Percentiles rank a stretch among this genome's conserved stretches.
Conservation (phyloP, 2,329 filamentous ascomycete species). For the Diaporthe amygdali region DNA sequence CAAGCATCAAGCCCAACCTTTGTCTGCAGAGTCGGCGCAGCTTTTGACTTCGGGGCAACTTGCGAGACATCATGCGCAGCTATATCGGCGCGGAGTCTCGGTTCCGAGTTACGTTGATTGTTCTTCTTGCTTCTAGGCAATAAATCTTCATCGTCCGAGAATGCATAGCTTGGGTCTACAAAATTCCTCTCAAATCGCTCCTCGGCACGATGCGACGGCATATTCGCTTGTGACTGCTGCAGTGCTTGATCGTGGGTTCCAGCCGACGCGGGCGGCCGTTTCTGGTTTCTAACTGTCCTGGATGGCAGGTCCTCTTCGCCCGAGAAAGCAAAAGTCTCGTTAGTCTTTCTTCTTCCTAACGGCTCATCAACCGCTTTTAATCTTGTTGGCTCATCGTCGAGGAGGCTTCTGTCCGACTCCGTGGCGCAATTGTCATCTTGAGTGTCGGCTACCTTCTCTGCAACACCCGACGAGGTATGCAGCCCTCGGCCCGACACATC, state of each 20-base stretch:
- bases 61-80: not conserved
- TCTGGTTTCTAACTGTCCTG: not conserved
- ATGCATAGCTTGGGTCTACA: constrained; percentile 34
- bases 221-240: not conserved
- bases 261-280: not conserved
- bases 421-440: not conserved
- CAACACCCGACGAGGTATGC: not conserved
- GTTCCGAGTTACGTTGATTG: not conserved
- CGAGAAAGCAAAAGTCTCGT: constrained; percentile 37
- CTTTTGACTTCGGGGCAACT: not conserved
- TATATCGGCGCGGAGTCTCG: not conserved
- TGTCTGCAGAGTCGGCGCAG: not conserved
- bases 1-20: not conserved
- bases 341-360: constrained; percentile 26
- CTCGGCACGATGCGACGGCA: not conserved
- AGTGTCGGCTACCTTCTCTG: not conserved
- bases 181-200: constrained; percentile 24
- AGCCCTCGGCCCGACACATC: not conserved
- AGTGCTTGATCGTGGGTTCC: not conserved
- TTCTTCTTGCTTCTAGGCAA: constrained; percentile 25
- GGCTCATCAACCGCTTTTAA: not conserved
- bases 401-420: not conserved
- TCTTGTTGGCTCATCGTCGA: not conserved
- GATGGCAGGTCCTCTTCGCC: constrained; percentile 38
- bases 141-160: constrained; percentile 43